Conservation (phyloP, 768 basidiomycete genomes). For the Leccinum longicurvipes region DNA sequence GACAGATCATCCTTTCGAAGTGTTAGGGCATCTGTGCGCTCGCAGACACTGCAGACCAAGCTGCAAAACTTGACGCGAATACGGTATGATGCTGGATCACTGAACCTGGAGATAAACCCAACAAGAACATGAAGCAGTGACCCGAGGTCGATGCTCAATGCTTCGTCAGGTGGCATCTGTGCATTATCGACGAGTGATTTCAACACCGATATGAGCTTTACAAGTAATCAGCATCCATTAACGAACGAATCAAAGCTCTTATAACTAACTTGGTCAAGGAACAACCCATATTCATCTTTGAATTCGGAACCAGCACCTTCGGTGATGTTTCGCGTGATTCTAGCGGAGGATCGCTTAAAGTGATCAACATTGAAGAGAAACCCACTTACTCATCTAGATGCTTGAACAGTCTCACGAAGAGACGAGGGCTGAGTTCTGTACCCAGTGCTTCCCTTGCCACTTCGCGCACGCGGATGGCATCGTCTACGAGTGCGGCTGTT, state of each 20-base stretch:
- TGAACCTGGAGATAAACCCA: slow-evolving; percentile 61
- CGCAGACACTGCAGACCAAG: slow-evolving; percentile 66
- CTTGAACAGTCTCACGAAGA: slow-evolving; percentile 65
- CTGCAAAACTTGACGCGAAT: slow-evolving; percentile 74
- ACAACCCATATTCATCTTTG: slow-evolving; percentile 39
- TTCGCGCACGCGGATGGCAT: slow-evolving; percentile 68
- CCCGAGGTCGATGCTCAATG: slow-evolving; percentile 61
- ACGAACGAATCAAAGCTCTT: neutral
- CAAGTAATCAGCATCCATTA: slow-evolving; percentile 12
- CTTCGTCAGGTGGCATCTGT: slow-evolving; percentile 53
- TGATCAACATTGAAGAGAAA: neutral
- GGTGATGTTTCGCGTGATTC: slow-evolving; percentile 52
- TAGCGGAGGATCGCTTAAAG: slow-evolving; percentile 20
- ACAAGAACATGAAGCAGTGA: slow-evolving; percentile 58
- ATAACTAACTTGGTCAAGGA: slow-evolving; percentile 67
- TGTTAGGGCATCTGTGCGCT: slow-evolving; percentile 55
- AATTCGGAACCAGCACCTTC: slow-evolving; percentile 43
- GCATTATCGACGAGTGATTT: slow-evolving; percentile 77
- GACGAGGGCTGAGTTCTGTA: slow-evolving; percentile 66
- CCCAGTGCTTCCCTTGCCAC: slow-evolving; percentile 79
- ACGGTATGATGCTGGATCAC: slow-evolving; percentile 51
- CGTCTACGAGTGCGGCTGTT: slow-evolving; percentile 64
- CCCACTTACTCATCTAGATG: slow-evolving; percentile 68
- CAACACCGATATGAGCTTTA: slow-evolving; percentile 69
- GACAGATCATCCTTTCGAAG: slow-evolving; percentile 64